These are phyloP conservation scores for Xylariaceae sp. DNA, from an alignment of 2,329 filamentous ascomycete genomes.

Conservation along the genomic window DNA sequence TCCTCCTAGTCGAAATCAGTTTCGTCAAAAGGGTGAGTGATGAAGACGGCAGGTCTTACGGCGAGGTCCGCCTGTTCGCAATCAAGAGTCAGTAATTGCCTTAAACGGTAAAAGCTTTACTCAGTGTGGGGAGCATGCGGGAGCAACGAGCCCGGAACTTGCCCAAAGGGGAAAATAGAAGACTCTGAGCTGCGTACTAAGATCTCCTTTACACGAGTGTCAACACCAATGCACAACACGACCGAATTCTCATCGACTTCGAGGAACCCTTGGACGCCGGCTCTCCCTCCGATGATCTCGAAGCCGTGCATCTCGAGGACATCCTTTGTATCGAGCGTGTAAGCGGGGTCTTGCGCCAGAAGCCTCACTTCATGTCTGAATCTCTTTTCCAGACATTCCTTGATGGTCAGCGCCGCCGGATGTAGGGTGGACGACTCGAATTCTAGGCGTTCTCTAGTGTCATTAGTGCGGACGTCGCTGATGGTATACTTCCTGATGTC, in stretches of 20 bases:
- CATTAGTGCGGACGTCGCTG: too few species aligned
- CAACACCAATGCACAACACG: neutral
- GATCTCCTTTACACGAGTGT: neutral
- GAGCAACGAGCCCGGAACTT: too few species aligned
- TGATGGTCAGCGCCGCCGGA: neutral
- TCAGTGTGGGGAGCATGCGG: too few species aligned
- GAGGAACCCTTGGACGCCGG: conserved; percentile 10
- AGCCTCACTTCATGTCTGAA: neutral
- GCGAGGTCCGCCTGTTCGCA: conserved; percentile 13
- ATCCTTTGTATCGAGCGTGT: neutral
- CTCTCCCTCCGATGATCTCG: neutral
- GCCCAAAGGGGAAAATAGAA: too few species aligned
- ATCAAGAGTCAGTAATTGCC: too few species aligned
- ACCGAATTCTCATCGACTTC: conserved; percentile 17
- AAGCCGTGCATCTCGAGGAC: neutral
- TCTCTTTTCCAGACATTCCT: neutral
- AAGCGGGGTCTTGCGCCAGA: conserved; percentile 7
- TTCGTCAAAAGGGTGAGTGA: neutral
- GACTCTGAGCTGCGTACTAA: too few species aligned
- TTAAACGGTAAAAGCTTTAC: too few species aligned
- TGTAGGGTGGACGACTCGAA: neutral
- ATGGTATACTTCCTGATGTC: too few species aligned
- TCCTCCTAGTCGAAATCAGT: neutral
- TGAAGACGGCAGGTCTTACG: conserved; percentile 11
- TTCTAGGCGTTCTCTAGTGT: too few species aligned